A percentile compares a stretch with the other conserved stretches of the same genome.
phyloP scores from a whole-genome alignment of 345 rosid genomes.

The Trapa bicornis region DNA sequence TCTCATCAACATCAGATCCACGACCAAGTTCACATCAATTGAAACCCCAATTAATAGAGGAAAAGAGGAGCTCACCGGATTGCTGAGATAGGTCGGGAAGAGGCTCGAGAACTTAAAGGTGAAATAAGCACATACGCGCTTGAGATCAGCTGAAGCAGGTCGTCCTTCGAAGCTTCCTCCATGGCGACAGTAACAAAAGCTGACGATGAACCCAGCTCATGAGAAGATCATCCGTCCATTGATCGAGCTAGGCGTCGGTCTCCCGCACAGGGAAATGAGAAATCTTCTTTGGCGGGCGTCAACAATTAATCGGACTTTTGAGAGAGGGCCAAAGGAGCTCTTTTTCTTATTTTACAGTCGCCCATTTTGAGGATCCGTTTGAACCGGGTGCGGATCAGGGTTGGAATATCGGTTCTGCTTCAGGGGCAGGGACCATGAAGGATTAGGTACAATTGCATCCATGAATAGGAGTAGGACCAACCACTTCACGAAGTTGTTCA shows the following conservation, averaged over 20 bases:
- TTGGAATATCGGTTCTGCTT: too few species aligned
- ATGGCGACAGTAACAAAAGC: conserved; percentile 12
- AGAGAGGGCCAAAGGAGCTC: too few species aligned
- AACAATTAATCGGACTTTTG: not conserved
- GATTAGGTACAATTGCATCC: too few species aligned
- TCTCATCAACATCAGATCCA: not conserved
- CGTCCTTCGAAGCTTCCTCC: conserved; percentile 71
- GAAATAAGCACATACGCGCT: conserved; percentile 77
- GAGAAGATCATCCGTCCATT: not conserved
- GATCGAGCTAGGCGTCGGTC: not conserved
- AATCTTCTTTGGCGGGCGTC: not conserved
- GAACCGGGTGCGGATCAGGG: too few species aligned
- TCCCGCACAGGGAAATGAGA: not conserved
- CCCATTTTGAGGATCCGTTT: too few species aligned
- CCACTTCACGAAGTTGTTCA: too few species aligned
- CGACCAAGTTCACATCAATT: not conserved
- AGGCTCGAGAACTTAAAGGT: conserved; percentile 54
- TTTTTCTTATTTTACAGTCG: too few species aligned
- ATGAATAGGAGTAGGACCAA: too few species aligned
- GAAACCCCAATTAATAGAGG: conserved; percentile 5
- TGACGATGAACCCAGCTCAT: not conserved
- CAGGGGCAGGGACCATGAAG: too few species aligned
- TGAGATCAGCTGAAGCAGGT: conserved; percentile 63
- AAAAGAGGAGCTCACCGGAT: conserved; percentile 36
- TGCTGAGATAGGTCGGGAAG: conserved; percentile 48